Evolutionary conservation across 2,329 filamentous ascomycete genomes (phyloP).

Genomic region (Ascochyta clinopodiicola): DNA sequence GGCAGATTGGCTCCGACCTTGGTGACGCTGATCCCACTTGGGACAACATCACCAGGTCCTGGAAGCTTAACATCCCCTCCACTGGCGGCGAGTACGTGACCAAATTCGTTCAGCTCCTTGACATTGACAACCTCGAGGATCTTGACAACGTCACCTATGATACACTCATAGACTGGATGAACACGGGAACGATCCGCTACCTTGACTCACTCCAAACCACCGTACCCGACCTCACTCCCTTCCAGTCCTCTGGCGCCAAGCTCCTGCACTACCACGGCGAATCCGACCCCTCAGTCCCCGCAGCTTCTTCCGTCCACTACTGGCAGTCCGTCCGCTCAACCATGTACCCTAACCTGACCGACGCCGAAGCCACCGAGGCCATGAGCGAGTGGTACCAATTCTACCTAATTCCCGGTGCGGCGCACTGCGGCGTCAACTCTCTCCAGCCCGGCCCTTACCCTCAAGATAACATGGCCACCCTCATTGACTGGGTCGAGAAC

Average conservation of each 20-base stretch:
- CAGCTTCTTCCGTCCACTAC: slow-evolving; percentile 63
- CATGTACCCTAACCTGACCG: slow-evolving; percentile 56
- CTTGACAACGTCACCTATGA: slow-evolving; percentile 60
- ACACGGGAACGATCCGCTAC: slow-evolving; percentile 57
- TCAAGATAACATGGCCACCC: slow-evolving; percentile 48
- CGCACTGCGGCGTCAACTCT: slow-evolving; percentile 53
- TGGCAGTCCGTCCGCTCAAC: slow-evolving; percentile 59
- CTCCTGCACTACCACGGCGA: slow-evolving; percentile 66
- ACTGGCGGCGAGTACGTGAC: slow-evolving; percentile 52
- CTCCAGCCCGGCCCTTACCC: slow-evolving; percentile 49
- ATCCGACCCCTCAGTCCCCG: slow-evolving; percentile 60
- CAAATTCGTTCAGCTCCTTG: slow-evolving; percentile 51
- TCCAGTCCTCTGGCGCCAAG: slow-evolving; percentile 60
- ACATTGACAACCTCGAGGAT: slow-evolving; percentile 29
- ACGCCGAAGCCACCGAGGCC: slow-evolving; percentile 49
- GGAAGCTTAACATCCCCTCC: slow-evolving; percentile 41
- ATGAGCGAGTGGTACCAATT: slow-evolving; percentile 63
- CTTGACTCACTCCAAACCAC: slow-evolving; percentile 61
- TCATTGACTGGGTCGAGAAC: slow-evolving; percentile 61
- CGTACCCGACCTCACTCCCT: slow-evolving; percentile 59
- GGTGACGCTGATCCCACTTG: slow-evolving; percentile 47
- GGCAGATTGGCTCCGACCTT: slow-evolving; percentile 42
- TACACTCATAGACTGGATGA: slow-evolving; percentile 63
- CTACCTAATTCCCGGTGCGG: slow-evolving; percentile 62
- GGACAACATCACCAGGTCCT: slow-evolving; percentile 41